Evolutionary conservation across 1,284 basidiomycete genomes (phyloP).

Genomic region (Trichosporon coremiiforme): DNA sequence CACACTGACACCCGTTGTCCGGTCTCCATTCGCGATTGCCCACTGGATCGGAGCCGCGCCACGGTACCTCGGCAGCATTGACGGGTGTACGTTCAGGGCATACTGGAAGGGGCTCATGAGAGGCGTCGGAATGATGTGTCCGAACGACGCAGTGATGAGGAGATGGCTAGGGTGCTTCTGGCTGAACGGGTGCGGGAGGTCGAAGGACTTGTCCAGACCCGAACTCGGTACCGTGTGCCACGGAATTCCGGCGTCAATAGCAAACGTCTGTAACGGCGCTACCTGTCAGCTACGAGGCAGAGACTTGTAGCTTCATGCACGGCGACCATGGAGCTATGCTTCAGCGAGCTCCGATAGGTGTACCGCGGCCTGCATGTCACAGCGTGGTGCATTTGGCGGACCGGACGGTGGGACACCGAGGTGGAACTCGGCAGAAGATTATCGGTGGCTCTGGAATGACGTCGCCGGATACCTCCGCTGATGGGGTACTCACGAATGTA

Average conservation of each 20-base stretch:
- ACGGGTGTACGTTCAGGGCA: slow-evolving; percentile 90
- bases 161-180: slow-evolving; percentile 61
- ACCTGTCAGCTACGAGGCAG: neutral
- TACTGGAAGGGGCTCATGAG: slow-evolving; percentile 71
- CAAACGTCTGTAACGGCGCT: slow-evolving; percentile 38
- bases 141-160: slow-evolving; percentile 88
- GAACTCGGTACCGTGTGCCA: slow-evolving; percentile 27
- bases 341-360: neutral
- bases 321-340: neutral
- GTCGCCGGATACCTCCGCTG: neutral
- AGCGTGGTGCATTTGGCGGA: neutral
- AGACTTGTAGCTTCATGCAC: neutral
- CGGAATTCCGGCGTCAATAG: slow-evolving; percentile 29
- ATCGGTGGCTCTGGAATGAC: slow-evolving; percentile 26
- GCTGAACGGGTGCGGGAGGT: slow-evolving; percentile 53
- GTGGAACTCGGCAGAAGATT: slow-evolving; percentile 14
- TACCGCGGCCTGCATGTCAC: neutral
- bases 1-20: slow-evolving; percentile 70
- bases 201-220: slow-evolving; percentile 34
- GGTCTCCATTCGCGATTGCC: slow-evolving; percentile 67
- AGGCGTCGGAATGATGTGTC: slow-evolving; percentile 73
- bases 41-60: slow-evolving; percentile 93
- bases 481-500: slow-evolving; percentile 30
- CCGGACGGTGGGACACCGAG: neutral
- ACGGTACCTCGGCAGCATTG: slow-evolving; percentile 80